Base-by-base conservation (phyloP, 345 rosid genomes). In the Corchorus olitorius region DNA sequence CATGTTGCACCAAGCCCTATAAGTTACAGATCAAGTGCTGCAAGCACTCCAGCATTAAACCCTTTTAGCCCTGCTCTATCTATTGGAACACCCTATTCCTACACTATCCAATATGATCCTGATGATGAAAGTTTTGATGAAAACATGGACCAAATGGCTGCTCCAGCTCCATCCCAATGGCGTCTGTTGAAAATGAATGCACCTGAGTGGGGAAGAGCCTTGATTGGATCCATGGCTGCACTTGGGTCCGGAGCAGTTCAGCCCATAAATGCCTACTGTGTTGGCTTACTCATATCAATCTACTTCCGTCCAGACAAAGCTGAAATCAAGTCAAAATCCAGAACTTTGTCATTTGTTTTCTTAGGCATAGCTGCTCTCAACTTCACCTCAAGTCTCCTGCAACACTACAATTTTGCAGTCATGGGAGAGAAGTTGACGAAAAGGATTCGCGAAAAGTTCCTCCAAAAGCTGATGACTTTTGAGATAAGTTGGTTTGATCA, bases 361-460 rank as follows among this genome's bases (percentile, higher is more conserved):
- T 43, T 90, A 61, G 92, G 87, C 54, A 72, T 90, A 49, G 88
- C 73, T 48, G 91, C 77, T 56, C 83, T 90, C 77, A 86, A 80
- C 73, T 88, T 88, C 78, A 72, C 76, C 77, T 78, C 84, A 53
- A 79, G 88, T 68, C 80, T 87, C 71, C 83, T 87, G 70, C 92
- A 88, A 76, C 94, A 88, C 85, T 86, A 88, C 79, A 87, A 77
- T 66, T 90, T 88, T 66, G 80, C 89, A 11, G 76, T 87, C 65
- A 90, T 88, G 92, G 94, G 92, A 39, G 92, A 90, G 83, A 87
- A 77, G 76, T 56, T 90, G 77, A 90, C 94, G 2, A 88, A 83
- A 80, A 85, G 94, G 71, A 82, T 90, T 7, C 69, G 92, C 35
- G 92, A 88, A 78, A 85, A 76, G 54, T 65, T 87, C 74, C 89